Evolutionary conservation across 2,329 filamentous ascomycete species (phyloP), one percentile per base, ranked within the genome.

Genomic region (Colletotrichum viniferum): DNA sequence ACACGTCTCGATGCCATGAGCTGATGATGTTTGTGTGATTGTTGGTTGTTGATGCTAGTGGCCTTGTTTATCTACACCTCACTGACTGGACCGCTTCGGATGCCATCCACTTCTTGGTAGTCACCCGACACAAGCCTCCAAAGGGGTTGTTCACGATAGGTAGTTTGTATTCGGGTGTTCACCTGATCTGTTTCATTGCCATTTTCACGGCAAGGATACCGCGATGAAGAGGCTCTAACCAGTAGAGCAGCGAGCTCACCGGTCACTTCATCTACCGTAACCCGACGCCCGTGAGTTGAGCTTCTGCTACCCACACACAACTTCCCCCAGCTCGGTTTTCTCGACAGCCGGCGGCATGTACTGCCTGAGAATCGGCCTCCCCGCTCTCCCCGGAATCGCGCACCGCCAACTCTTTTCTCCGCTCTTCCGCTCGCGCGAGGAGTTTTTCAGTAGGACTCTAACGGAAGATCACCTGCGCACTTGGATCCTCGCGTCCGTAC

Each of bases 191-290:
- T 21, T 13, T 13, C 0, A 52, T 21, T 21, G 43, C 43, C 5
- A 12, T 52, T 52, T 21, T 7, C 3, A 13, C 0, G 43, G 43
- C 43, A 21, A 13, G 0, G 16, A 0, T 2, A 4, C n/a, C 0
- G n/a, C 43, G 43, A 52, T 52, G 6, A 48, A 21, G 43, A 48
- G 5, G 18, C n/a, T 48, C n/a, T 12, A 21, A 7, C 0, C 18
- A 21, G n/a, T n/a, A n/a, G n/a, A n/a, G n/a, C n/a, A n/a, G n/a
- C n/a, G n/a, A n/a, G n/a, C n/a, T n/a, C n/a, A n/a, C n/a, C n/a
- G n/a, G n/a, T n/a, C n/a, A n/a, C n/a, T n/a, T n/a, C n/a, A n/a
- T n/a, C n/a, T n/a, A n/a, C n/a, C n/a, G n/a, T n/a, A n/a, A n/a
- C n/a, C n/a, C n/a, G n/a, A n/a, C n/a, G n/a, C n/a, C n/a, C n/a